Conservation (phyloP, 208 protist genomes). For the Trypanosoma brucei region DNA sequence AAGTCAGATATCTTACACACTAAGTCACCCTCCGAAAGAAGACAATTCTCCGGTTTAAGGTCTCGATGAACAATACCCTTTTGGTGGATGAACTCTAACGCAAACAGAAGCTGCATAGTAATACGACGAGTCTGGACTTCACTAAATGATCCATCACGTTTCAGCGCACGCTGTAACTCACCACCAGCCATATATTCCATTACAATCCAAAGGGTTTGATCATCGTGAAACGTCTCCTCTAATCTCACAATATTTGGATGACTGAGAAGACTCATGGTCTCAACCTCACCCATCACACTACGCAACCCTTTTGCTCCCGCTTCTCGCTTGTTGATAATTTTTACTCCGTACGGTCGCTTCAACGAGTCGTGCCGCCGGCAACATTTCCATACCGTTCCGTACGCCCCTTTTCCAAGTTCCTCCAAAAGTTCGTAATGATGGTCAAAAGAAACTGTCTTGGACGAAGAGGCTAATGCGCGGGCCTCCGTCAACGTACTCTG, state of each 20-base stretch:
- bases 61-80: constrained; percentile 90
- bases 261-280: constrained; percentile 86
- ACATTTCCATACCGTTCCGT: constrained; percentile 78
- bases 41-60: constrained; percentile 90
- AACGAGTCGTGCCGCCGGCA: constrained; percentile 30
- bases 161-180: constrained; percentile 57
- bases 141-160: constrained; percentile 27
- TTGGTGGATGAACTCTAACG: constrained; percentile 88
- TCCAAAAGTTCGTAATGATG: constrained; percentile 53
- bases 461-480: constrained; percentile 10
- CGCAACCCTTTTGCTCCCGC: constrained; percentile 61
- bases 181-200: constrained; percentile 89
- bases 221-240: constrained; percentile 83
- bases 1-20: constrained; percentile 91
- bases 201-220: constrained; percentile 79
- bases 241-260: constrained; percentile 90
- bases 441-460: constrained; percentile 26
- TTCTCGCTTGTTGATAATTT: constrained; percentile 75
- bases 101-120: constrained; percentile 74
- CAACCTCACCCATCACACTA: constrained; percentile 83
- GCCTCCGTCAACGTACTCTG: constrained; percentile 48
- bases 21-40: constrained; percentile 59
- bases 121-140: constrained; percentile 57
- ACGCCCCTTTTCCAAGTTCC: constrained; percentile 78
- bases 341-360: constrained; percentile 57